These are phyloP conservation scores for Pecoramyces ruminantium DNA, from an alignment of 192 early-diverging fungal species.

Conservation along the genomic window DNA sequence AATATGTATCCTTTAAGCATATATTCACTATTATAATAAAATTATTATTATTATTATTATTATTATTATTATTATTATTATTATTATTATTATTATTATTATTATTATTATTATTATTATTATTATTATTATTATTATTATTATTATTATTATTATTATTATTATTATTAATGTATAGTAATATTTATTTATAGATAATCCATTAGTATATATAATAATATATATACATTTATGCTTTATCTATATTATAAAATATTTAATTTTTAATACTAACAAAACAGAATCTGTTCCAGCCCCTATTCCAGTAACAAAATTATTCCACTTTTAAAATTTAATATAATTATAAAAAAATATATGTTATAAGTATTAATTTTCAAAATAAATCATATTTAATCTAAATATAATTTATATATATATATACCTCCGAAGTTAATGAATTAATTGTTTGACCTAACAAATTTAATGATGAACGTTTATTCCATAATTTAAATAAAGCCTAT, in stretches of 20 bases:
- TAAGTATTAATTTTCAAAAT: background rate
- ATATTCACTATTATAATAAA: conserved; percentile 29
- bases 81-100: too few species aligned
- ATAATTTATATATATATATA: conserved; percentile 10
- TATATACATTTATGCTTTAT: too few species aligned
- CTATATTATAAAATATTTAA: too few species aligned
- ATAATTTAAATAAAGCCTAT: conserved; percentile 59
- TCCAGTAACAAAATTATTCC: conserved; percentile 52
- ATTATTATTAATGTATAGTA: too few species aligned
- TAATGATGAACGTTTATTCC: conserved; percentile 53
- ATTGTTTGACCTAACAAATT: conserved; percentile 75
- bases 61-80: too few species aligned
- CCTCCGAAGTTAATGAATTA: conserved; percentile 4
- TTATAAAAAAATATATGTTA: background rate
- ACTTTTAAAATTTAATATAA: conserved; percentile 33
- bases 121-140: too few species aligned
- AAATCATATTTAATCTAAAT: conserved; percentile 18
- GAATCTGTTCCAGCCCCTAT: conserved; percentile 87
- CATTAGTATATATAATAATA: conserved; percentile 4
- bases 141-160: too few species aligned
- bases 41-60: too few species aligned
- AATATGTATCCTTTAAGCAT: conserved; percentile 73
- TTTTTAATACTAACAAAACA: conserved; percentile 22
- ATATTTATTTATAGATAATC: conserved; percentile 8
- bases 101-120: too few species aligned